Base-by-base conservation (phyloP, 2,329 filamentous ascomycete genomes). In the Apiospora kogelbergensis region DNA sequence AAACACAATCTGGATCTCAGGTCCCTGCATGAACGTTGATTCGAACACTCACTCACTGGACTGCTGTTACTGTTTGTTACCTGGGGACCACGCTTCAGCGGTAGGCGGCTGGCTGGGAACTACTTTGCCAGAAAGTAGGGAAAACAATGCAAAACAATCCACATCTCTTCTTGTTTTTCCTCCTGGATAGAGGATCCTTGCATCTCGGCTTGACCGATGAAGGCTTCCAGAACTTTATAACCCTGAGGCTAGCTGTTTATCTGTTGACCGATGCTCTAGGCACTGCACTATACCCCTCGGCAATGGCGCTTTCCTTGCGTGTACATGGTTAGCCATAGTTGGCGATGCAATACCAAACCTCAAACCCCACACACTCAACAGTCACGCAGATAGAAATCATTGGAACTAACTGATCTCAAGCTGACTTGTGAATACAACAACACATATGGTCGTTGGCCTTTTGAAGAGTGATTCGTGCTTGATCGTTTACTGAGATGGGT, bases 1-100 rank as follows among this genome's bases (percentile, higher is more conserved):
- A 60, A n/a, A 37, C 17, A 37, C 53, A 37, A 33, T 33, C 33
- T 33, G 33, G 33, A 33, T 33, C 33, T 33, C 33, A 4, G 33
- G 33, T 33, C 53, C 53, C 53, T 60, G 53, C 53, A 60, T 33
- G 53, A 60, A 60, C 53, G 30, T 60, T 60, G 37, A 60, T 60
- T 60, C 53, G 9, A 37, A n/a, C 53, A 37, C 30, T n/a, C n/a
- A n/a, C n/a, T n/a, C n/a, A n/a, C n/a, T 30, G 48, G 37, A 40
- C 37, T 15, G 40, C 40, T 42, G 40, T 42, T 42, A 42, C 40
- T 15, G 40, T 41, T 37, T 33, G 53, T 60, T 60, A 33, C 26
- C 48, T 33, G 48, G 26, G 26, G 20, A 60, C 45, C 10, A n/a
- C 6, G 44, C 20, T 53, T 26, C 1, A 57, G 20, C 20, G 15